A percentile compares a stretch with the other conserved stretches of the same genome.
Evolutionary conservation across 2,329 filamentous ascomycete genomes (phyloP).

Genomic region (Hansfordia pulvinata): DNA sequence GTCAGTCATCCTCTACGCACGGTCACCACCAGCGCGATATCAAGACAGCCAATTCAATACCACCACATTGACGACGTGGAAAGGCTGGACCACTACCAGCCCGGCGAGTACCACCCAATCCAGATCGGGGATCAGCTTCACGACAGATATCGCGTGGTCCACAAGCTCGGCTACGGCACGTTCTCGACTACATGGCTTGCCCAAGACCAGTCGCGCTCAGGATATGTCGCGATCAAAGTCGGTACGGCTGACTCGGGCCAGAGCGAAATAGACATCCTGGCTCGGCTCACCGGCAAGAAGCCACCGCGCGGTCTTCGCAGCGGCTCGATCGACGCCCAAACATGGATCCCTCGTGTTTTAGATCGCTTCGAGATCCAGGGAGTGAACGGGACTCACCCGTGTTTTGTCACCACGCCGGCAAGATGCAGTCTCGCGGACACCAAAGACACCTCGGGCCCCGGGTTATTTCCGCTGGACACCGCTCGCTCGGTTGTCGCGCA

Average conservation of each 20-base stretch:
- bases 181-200: slow-evolving; percentile 22
- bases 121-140: slow-evolving; percentile 21
- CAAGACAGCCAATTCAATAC: not conserved
- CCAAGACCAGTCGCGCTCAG: slow-evolving; percentile 8
- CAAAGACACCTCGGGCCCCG: slow-evolving; percentile 7
- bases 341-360: slow-evolving; percentile 8
- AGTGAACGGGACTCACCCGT: slow-evolving; percentile 17
- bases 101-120: slow-evolving; percentile 24
- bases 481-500: slow-evolving; percentile 15
- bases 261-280: slow-evolving; percentile 12
- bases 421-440: slow-evolving; percentile 12
- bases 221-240: slow-evolving; percentile 20
- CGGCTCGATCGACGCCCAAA: too few relatives aligned
- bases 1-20: too few relatives aligned
- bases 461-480: slow-evolving; percentile 14
- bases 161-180: slow-evolving; percentile 16
- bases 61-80: not conserved
- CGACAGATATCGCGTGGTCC: slow-evolving; percentile 11
- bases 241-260: slow-evolving; percentile 12
- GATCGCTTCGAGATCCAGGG: slow-evolving; percentile 12
- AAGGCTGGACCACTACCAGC: slow-evolving; percentile 12
- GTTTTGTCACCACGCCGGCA: slow-evolving; percentile 12
- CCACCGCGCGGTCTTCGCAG: too few relatives aligned
- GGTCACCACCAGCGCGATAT: too few relatives aligned
- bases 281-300: slow-evolving; percentile 4